Base-by-base conservation (phyloP, 164 flowering plant species). In the Saururus chinensis region DNA sequence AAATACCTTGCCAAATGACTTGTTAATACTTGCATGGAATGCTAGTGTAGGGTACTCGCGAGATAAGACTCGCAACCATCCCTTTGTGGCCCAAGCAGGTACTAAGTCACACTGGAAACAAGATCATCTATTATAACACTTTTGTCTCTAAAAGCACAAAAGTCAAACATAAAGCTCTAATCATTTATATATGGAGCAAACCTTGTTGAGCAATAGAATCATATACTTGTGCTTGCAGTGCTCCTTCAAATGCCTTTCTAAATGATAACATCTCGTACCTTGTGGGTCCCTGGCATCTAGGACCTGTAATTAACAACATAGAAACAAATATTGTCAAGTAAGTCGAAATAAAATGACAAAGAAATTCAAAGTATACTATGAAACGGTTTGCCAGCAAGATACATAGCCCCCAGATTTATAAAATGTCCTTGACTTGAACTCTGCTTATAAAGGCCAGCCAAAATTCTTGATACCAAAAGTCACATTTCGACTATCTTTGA, bases 41-140 rank as follows among this genome's bases (percentile, higher is more conserved):
- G 99, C 99, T 55, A 95, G 76, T 66, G 92, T 84, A 62, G 99
- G 99, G 73, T 82, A 95, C 67, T 91, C 96, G 71, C 78, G 87
- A 2, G 96, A 89, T 63, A 95, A 77, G 16, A 81, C 76, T 53
- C 92, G 80, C 52, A 95, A 87, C 99, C 99, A 95, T 61, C 92
- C 96, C 77, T 88, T 95, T 53, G 98, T 89, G 57, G 84, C 95
- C 99, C 98, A 95, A 24, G 98, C 95, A 49, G 99, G 99, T 68
- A 92, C 75, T 68, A 95, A 75, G 76, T 95, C 99, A 73, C 99
- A 91, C 98, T 92, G 79, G 23, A 25, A 45, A 61, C 51, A 59
- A 55, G 24, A 23, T 40, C 11, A 12, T 45, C 49, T 13, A 45
- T 45, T 45, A 45, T 45, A 12, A 4, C 14, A 12, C 49, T 45